Evolutionary conservation across 306 rosid genomes (phyloP), one percentile per base, ranked within the genome.

Genomic region (Echinosophora koreensis): DNA sequence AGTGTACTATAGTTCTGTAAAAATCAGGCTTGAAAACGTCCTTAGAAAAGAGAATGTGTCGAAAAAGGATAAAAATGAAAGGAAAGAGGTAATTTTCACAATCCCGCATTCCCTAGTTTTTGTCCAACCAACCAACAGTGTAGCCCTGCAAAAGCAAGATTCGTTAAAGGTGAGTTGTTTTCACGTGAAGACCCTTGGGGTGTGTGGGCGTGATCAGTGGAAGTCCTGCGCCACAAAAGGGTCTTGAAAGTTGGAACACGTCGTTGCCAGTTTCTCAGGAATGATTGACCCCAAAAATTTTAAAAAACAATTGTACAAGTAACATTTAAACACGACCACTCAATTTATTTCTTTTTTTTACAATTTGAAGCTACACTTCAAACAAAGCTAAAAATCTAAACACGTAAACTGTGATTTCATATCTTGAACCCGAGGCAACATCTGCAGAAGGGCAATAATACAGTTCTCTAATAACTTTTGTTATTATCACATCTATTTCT

Each of bases 1-100:
- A 76, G 13, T 84, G 83, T 84, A 87, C 66, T 50, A 82, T 80
- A 74, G 85, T 74, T 83, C 37, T 87, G 85, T 82, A 84, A 62
- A 87, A 74, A 52, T 61, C 66, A 80, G 75, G 82, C 37, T 77
- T 63, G 28, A 15, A 82, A 70, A 30, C 76, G 5, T 66, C 59
- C 30, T 71, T 75, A 17, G 14, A 44, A 27, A 44, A 18, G 70
- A 69, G 13, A 75, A 8, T 75, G 39, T 76, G 66, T 44, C 57
- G 7, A 51, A 12, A 7, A 58, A 77, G 55, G 69, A 69, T 66
- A 54, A 73, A 73, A 62, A 78, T 37, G 69, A 66, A 66, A 75
- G 64, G 42, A 71, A 73, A 35, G 46, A n/a, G 59, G 70, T 68
- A 52, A 56, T 58, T 22, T 74, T 71, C 59, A 73, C 65, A 42